These are phyloP conservation scores for Blastocystis sp. DNA, from an alignment of 352 stramenopile species.

Conservation along the genomic window DNA sequence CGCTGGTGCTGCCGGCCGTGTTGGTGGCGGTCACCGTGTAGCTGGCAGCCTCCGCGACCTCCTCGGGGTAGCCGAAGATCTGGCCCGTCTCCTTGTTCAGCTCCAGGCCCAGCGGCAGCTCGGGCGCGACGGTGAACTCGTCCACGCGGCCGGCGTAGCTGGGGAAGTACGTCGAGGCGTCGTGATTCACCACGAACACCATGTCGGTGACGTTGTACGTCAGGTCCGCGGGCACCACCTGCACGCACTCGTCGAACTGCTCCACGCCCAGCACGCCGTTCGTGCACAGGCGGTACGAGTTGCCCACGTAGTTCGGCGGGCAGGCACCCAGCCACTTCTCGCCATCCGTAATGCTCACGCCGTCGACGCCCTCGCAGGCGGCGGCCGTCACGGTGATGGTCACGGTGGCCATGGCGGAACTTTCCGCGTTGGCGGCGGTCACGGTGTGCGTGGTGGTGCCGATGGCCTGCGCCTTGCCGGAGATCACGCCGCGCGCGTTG, in stretches of 20 bases:
- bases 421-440: not conserved
- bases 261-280: slow-evolving; percentile 7
- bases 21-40: not conserved
- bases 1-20: not conserved
- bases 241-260: not conserved
- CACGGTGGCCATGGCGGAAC: slow-evolving; percentile 12
- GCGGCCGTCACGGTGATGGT: not conserved
- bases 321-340: not conserved
- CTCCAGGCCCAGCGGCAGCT: slow-evolving; percentile 6
- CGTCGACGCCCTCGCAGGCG: slow-evolving; percentile 20
- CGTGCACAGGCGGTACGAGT: slow-evolving; percentile 15
- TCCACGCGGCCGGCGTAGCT: not conserved
- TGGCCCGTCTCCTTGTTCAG: not conserved
- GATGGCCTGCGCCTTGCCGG: not conserved
- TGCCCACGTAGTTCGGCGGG: slow-evolving; percentile 12
- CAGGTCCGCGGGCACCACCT: not conserved
- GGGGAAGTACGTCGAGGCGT: not conserved
- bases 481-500: not conserved
- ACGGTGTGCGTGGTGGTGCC: slow-evolving; percentile 4
- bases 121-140: slow-evolving; percentile 21
- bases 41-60: not conserved
- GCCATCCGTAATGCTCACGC: slow-evolving; percentile 11
- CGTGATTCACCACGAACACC: not conserved
- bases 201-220: not conserved
- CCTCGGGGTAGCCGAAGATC: slow-evolving; percentile 44